Evolutionary conservation across 2,329 filamentous ascomycete genomes (phyloP).

Genomic region (Ramularia collo-cygni): DNA sequence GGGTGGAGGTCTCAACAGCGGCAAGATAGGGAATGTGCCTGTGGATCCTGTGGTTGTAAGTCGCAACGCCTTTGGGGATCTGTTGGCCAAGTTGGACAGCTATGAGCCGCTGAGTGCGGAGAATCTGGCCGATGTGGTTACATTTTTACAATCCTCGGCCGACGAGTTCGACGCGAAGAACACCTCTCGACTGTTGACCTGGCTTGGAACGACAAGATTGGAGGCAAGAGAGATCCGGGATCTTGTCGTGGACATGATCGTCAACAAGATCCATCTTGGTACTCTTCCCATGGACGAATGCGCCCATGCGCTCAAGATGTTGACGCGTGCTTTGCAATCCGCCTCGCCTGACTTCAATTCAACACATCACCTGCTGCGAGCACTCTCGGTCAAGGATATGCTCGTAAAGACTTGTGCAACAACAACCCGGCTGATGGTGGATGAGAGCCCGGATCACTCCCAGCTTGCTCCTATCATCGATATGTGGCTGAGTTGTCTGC

Average conservation of each 20-base stretch:
- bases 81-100: conserved; percentile 10
- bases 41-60: conserved; percentile 16
- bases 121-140: conserved; percentile 9
- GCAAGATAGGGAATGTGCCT: no score
- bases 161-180: conserved; percentile 23
- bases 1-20: no score
- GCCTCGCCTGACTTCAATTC: no score
- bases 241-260: no score
- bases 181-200: conserved; percentile 15
- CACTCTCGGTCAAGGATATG: no score
- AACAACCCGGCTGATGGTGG: background rate
- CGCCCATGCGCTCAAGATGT: no score
- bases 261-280: no score
- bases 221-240: no score
- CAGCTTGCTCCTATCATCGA: background rate
- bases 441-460: background rate
- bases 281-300: no score
- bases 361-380: no score
- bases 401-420: background rate
- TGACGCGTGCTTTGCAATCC: no score
- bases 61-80: conserved; percentile 14
- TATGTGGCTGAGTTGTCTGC: conserved; percentile 9
- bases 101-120: background rate
- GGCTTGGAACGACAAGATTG: conserved; percentile 9
- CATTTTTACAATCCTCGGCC: conserved; percentile 20